Evolutionary conservation across 2,329 filamentous ascomycete genomes (phyloP), one percentile per base, ranked within the genome.

Genomic region (Claviceps monticola): DNA sequence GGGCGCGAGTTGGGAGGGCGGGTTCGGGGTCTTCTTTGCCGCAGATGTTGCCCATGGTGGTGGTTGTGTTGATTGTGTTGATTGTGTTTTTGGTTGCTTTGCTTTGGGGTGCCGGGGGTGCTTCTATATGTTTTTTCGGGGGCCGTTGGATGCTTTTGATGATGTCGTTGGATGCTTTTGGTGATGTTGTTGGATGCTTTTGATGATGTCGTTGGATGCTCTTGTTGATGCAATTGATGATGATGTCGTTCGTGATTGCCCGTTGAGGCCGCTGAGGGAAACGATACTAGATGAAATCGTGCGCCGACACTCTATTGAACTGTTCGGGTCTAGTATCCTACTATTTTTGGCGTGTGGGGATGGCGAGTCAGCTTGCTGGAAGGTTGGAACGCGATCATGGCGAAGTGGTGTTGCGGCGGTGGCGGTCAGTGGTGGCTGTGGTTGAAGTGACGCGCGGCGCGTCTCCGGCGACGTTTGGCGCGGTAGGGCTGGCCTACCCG

Each of bases 41-140:
- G 72, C 87, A 95, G 69, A 88, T 76, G 66, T 88, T 91, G 54
- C 90, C 90, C 90, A 96, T 95, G 41, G 21, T 43, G 11, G 8
- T 43, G 19, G 17, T 43, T 43, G 41, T 21, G 41, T 23, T 29
- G 3, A 29, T 37, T 3, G 6, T 19, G 34, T 36, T 34, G 13
- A 9, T 23, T 34, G 8, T 46, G 4, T 46, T 36, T 19, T 29
- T 19, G 34, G 17, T 45, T 45, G 14, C 26, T 26, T 45, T 45
- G 14, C 26, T 26, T 26, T 14, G 8, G 11, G 5, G 19, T 44
- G 14, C 14, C 29, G 29, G 17, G 21, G 11, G 9, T 21, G 34
- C 29, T 38, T 26, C 9, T 34, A 11, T 11, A 11, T 34, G 9
- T 34, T 34, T 3, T 3, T 34, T 34, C 11, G 29, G 9, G 9